Conservation (phyloP, 441 rosid species). For the Sinapis alba region DNA sequence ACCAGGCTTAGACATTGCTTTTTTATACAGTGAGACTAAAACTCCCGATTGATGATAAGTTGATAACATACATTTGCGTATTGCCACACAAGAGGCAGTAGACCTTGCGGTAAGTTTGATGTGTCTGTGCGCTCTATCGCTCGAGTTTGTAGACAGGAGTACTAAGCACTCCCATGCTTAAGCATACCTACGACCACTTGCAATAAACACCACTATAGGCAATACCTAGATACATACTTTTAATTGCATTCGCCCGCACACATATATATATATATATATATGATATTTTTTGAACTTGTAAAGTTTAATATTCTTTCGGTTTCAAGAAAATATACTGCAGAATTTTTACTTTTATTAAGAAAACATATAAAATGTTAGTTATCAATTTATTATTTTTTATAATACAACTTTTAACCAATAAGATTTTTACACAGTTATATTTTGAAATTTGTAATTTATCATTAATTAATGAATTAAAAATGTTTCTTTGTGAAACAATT, state of each 20-base stretch:
- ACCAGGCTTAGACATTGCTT: background rate
- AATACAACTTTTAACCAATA: too few relatives aligned
- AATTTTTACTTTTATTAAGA: too few relatives aligned
- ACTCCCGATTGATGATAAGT: background rate
- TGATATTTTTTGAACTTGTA: background rate
- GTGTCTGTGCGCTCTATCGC: background rate
- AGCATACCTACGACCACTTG: conserved; percentile 1
- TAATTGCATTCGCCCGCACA: background rate
- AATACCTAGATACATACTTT: background rate
- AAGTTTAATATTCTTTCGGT: background rate
- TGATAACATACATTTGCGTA: background rate
- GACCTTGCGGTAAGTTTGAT: background rate
- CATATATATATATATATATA: background rate
- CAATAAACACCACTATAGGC: background rate
- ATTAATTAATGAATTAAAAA: too few relatives aligned
- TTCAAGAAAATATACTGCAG: too few relatives aligned
- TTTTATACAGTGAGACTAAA: background rate
- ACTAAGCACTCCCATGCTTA: background rate
- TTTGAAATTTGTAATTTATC: too few relatives aligned
- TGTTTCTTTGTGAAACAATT: too few relatives aligned
- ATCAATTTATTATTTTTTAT: too few relatives aligned
- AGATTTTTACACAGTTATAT: too few relatives aligned
- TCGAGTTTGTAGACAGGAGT: background rate
- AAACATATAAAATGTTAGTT: too few relatives aligned
- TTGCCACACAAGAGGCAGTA: background rate